Evolutionary conservation across 352 stramenopile species (phyloP).

Genomic region (Phytophthora nicotianae): DNA sequence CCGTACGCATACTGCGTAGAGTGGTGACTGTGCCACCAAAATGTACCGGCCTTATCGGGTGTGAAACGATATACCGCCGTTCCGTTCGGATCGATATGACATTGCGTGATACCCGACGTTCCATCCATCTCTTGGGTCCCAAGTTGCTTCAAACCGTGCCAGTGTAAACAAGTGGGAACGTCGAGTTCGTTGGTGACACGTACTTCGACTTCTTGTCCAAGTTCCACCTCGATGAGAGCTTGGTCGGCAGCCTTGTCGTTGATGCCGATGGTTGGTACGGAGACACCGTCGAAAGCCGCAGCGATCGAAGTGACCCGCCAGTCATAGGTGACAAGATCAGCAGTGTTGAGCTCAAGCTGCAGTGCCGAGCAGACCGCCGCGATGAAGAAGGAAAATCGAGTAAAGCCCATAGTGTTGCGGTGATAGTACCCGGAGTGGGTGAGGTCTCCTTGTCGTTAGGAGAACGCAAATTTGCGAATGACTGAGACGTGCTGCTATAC

Average conservation of each 20-base stretch:
- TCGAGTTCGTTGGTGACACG: constrained; percentile 19
- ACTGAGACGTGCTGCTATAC: background rate
- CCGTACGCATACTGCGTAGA: constrained; percentile 30
- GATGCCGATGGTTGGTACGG: constrained; percentile 14
- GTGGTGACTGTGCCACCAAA: constrained; percentile 39
- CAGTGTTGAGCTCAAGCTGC: too few species aligned
- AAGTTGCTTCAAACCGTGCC: constrained; percentile 32
- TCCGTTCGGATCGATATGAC: constrained; percentile 17
- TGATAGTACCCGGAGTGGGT: background rate
- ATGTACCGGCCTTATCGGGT: constrained; percentile 22
- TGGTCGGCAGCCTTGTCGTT: constrained; percentile 20
- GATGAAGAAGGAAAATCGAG: background rate
- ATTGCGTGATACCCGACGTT: constrained; percentile 33
- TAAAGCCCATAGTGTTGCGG: background rate
- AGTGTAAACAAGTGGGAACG: constrained; percentile 19
- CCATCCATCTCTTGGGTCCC: constrained; percentile 36
- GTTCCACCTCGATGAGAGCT: constrained; percentile 16
- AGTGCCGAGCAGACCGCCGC: background rate
- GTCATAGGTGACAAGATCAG: constrained; percentile 3
- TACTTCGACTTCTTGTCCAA: constrained; percentile 14
- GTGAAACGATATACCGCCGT: constrained; percentile 29
- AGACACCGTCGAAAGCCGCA: constrained; percentile 21
- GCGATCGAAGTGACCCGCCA: constrained; percentile 6
- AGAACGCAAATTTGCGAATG: constrained; percentile 1
- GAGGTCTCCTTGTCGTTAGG: background rate